Evolutionary conservation across 176 grass and related monocot genomes (phyloP).

Genomic region (Leersia perrieri): DNA sequence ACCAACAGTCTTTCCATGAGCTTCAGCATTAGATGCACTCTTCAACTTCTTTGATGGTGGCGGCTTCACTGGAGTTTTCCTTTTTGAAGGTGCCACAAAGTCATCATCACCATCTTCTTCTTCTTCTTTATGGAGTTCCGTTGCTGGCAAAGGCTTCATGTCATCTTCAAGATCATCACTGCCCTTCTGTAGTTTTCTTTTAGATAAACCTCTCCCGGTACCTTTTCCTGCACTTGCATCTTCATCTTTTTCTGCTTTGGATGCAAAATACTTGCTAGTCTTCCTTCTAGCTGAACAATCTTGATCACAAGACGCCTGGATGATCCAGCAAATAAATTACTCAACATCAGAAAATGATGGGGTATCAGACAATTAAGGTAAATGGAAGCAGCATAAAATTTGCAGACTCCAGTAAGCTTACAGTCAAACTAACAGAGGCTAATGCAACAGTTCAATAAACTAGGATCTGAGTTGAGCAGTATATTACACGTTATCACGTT

Average conservation of each 20-base stretch:
- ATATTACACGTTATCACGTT: neutral
- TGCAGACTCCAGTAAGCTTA: neutral
- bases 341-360: neutral
- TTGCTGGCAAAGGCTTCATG: constrained; percentile 49
- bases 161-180: constrained; percentile 48
- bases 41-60: constrained; percentile 70
- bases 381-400: neutral
- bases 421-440: neutral
- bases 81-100: constrained; percentile 48
- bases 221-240: constrained; percentile 29
- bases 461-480: neutral
- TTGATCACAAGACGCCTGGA: constrained; percentile 46
- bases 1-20: constrained; percentile 24
- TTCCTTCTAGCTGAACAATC: constrained; percentile 74
- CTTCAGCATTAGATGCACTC: constrained; percentile 39
- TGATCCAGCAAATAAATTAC: constrained; percentile 15
- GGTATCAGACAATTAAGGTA: neutral
- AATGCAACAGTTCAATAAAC: neutral
- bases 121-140: constrained; percentile 49
- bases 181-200: constrained; percentile 60
- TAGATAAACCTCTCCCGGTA: constrained; percentile 39
- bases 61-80: constrained; percentile 53
- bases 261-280: constrained; percentile 81
- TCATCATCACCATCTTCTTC: too few species aligned
- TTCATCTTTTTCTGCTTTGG: constrained; percentile 44